Base-by-base conservation (phyloP, 2,329 filamentous ascomycete genomes). In the Aspergillus latus region DNA sequence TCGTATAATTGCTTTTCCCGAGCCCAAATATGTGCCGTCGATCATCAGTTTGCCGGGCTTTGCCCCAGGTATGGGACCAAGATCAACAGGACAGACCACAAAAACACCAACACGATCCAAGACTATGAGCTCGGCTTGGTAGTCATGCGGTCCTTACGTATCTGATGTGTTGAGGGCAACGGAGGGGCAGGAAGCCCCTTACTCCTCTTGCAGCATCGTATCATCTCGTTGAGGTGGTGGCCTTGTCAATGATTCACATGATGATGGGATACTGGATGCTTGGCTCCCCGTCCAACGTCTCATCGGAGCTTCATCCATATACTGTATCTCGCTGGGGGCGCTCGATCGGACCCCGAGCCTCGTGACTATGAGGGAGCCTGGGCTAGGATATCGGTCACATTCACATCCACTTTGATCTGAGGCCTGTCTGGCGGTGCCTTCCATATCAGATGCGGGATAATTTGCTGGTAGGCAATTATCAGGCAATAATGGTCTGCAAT, bases 1-100 rank as follows among this genome's bases (percentile, higher is more conserved):
- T 32, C 34, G 11, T 40, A 13, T 51, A 30, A 40, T 53, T 47
- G 43, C 43, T 53, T 53, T 53, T 53, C 34, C 49, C 8, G 34
- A 34, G 43, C 26, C 30, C 10, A 40, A 42, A 21, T 40, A 37
- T 21, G 26, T 40, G 32, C 16, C 43, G 50, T 53, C 43, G 50
- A 53, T 53, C 50, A 53, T 46, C 50, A 40, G 43, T 29, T 39
- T 39, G 13, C 36, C 36, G 36, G 13, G 13, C 36, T 39, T 39
- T 37, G 49, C 36, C 49, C 13, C 47, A 49, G 30, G 43, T 47
- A 11, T 49, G 40, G 40, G 36, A 43, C 40, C 6, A 26, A n/a
- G n/a, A 34, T 29, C n/a, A 34, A n/a, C 45, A n/a, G 36, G 26
- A 28, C 26, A 28, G 26, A 28, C 26, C 26, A 28, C 26, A 39